Conservation (phyloP, 148 eudicot genomes). For the Selenicereus undatus region DNA sequence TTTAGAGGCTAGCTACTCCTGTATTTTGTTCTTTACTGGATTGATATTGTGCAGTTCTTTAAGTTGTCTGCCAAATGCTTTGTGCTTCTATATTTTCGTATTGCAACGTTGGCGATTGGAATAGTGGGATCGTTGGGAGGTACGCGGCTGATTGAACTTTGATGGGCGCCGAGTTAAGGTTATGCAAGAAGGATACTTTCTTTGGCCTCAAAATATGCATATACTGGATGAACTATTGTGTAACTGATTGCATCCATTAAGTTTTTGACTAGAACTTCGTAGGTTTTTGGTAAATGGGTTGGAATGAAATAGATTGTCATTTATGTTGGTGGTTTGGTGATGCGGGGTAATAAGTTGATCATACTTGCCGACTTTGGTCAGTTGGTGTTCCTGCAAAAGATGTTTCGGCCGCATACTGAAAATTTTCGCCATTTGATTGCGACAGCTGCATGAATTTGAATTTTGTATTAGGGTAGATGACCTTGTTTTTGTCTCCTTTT, state of each 20-base stretch:
- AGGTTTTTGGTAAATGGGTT: background rate
- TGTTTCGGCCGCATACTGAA: no score
- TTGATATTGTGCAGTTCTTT: background rate
- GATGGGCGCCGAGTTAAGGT: background rate
- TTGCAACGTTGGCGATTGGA: background rate
- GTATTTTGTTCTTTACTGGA: background rate
- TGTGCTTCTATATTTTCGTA: background rate
- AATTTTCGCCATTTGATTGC: no score
- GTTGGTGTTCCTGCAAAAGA: background rate
- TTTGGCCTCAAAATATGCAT: background rate
- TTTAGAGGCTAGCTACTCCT: background rate
- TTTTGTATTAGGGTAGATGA: background rate
- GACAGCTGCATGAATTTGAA: background rate
- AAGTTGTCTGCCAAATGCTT: background rate
- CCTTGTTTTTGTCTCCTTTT: background rate
- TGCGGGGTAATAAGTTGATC: background rate
- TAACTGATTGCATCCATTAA: background rate
- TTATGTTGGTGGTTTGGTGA: background rate
- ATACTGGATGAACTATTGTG: background rate
- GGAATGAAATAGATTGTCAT: background rate
- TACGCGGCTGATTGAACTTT: background rate
- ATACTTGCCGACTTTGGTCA: background rate
- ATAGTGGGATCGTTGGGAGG: background rate
- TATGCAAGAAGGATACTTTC: background rate
- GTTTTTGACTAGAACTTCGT: background rate